These are phyloP conservation scores for Tulasnella sp. DNA, from an alignment of 768 basidiomycete species.

Conservation along the genomic window DNA sequence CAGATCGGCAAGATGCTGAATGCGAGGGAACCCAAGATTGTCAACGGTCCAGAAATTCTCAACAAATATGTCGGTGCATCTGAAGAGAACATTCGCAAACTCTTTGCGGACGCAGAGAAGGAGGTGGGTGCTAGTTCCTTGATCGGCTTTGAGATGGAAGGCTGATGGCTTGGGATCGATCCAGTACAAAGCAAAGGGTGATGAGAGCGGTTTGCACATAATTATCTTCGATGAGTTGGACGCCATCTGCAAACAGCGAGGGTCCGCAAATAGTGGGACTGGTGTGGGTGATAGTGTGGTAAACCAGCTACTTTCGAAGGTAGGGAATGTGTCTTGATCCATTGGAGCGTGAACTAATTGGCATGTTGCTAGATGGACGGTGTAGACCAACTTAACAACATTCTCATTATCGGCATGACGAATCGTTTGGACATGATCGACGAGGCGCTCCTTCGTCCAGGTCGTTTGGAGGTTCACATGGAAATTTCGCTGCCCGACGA, in stretches of 20 bases:
- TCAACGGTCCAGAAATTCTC: constrained; percentile 96
- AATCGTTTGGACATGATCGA: constrained; percentile 99
- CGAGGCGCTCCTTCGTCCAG: constrained; percentile 93
- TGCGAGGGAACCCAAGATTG: constrained; percentile 94
- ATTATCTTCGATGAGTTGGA: constrained; percentile 99
- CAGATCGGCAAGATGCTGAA: constrained; percentile 99
- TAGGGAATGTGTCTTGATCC: constrained; percentile 36
- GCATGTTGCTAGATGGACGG: constrained; percentile 81
- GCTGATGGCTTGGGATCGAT: background rate
- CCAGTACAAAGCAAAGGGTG: constrained; percentile 94
- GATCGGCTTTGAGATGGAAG: constrained; percentile 8
- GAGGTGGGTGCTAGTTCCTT: constrained; percentile 53
- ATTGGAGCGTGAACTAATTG: background rate
- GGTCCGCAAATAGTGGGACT: constrained; percentile 83
- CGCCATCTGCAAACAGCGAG: constrained; percentile 98
- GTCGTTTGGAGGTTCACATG: constrained; percentile 98
- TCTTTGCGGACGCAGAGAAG: constrained; percentile 97
- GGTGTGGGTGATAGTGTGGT: constrained; percentile 99
- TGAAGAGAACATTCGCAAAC: constrained; percentile 96
- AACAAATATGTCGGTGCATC: constrained; percentile 97
- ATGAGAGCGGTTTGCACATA: constrained; percentile 95
- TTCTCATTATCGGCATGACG: constrained; percentile 99
- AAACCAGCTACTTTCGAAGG: constrained; percentile 97
- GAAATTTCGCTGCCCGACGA: constrained; percentile 98
- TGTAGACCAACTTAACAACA: constrained; percentile 96